phyloP scores from a whole-genome alignment of 768 basidiomycete genomes.

The Termitomyces sp. region DNA sequence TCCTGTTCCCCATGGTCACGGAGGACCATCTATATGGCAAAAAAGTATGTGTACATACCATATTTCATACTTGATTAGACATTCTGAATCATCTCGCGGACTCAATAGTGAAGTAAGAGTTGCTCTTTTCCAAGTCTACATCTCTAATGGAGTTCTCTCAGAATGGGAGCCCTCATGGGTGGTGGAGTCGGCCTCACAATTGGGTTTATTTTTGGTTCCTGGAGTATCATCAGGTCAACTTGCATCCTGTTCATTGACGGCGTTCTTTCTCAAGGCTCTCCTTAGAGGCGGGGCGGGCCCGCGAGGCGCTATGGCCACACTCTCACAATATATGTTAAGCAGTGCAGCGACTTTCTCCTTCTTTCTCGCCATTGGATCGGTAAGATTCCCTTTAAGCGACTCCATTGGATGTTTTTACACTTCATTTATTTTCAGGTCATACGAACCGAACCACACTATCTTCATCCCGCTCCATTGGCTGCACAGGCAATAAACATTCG shows the following conservation, averaged over 20 bases:
- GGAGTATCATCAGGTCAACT: constrained; percentile 81
- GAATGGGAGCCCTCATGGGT: constrained; percentile 92
- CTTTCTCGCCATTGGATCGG: constrained; percentile 93
- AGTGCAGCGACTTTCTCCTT: constrained; percentile 97
- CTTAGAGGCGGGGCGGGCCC: constrained; percentile 85
- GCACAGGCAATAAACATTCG: constrained; percentile 46
- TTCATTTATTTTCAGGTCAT: constrained; percentile 59
- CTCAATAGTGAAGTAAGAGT: constrained; percentile 49
- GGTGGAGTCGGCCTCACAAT: constrained; percentile 94
- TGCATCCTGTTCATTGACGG: neutral
- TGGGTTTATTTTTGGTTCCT: constrained; percentile 95
- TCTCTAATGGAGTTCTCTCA: constrained; percentile 23
- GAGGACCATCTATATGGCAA: constrained; percentile 66
- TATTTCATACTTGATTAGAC: constrained; percentile 1
- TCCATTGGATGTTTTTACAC: constrained; percentile 1
- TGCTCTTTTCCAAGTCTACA: constrained; percentile 3
- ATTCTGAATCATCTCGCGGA: constrained; percentile 1
- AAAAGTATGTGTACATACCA: constrained; percentile 49
- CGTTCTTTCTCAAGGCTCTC: neutral
- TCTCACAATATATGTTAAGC: constrained; percentile 97
- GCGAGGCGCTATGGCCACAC: constrained; percentile 81
- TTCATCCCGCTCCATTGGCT: constrained; percentile 55
- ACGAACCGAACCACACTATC: constrained; percentile 64
- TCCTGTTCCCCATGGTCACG: constrained; percentile 25
- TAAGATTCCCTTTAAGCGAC: constrained; percentile 27